Evolutionary conservation across 257 asterid genomes (phyloP).

Genomic region (Datura wrightii): DNA sequence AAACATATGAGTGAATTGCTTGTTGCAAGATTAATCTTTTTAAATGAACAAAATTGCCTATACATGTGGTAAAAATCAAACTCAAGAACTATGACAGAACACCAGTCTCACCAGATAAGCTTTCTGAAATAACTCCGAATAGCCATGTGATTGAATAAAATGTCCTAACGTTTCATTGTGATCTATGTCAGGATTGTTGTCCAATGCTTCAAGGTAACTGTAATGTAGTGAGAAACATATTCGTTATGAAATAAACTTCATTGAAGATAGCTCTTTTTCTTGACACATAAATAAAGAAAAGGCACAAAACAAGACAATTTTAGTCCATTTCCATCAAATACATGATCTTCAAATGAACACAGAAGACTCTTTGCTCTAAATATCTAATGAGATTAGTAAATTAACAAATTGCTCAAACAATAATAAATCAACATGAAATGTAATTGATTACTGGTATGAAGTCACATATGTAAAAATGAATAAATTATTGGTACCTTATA

Average conservation of each 20-base stretch:
- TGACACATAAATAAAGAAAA: background rate
- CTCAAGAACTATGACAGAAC: slow-evolving; percentile 34
- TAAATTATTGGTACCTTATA: background rate
- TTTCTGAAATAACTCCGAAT: background rate
- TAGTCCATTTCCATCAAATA: background rate
- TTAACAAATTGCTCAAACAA: background rate
- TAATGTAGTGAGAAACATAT: background rate
- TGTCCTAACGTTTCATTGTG: background rate
- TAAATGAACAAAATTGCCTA: background rate
- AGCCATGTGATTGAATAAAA: background rate
- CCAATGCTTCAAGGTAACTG: background rate
- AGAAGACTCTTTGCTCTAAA: background rate
- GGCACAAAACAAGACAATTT: background rate
- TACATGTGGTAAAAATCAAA: slow-evolving; percentile 44
- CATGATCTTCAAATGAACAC: background rate
- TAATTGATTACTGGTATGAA: background rate
- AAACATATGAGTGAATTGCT: background rate
- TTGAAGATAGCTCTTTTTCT: background rate
- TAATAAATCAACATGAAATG: background rate
- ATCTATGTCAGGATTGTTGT: background rate
- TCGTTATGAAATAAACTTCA: background rate
- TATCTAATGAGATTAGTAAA: background rate
- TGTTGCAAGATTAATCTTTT: background rate
- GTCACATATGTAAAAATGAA: no score
- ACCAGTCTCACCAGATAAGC: background rate